Conservation (phyloP, 371 early-diverging fungal genomes). For the Apophysomyces variabilis region DNA sequence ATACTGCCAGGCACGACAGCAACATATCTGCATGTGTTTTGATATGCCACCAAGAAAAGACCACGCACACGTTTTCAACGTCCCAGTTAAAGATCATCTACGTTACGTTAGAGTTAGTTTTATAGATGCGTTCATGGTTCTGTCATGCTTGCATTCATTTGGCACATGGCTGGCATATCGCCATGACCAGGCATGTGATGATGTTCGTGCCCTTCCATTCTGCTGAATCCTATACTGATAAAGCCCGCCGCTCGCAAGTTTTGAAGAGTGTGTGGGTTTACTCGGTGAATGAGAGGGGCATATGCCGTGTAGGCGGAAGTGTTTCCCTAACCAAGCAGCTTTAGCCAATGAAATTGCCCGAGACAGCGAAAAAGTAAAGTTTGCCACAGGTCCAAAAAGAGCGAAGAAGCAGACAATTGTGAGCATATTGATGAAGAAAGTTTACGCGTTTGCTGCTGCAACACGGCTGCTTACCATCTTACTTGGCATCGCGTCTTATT, state of each 20-base stretch:
- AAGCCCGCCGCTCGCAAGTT: too few species aligned
- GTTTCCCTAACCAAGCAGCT: neutral
- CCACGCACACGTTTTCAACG: constrained; percentile 73
- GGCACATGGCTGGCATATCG: constrained; percentile 12
- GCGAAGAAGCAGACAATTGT: constrained; percentile 2
- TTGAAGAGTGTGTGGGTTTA: too few species aligned
- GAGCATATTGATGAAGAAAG: constrained; percentile 12
- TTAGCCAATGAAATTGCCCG: neutral
- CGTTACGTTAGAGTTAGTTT: neutral
- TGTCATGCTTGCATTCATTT: constrained; percentile 12
- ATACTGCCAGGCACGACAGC: constrained; percentile 62
- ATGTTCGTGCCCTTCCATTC: too few species aligned
- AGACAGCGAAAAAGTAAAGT: neutral
- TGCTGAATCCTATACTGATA: too few species aligned
- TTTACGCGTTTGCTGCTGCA: constrained; percentile 36
- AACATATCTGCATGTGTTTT: constrained; percentile 52
- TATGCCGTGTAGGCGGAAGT: too few species aligned
- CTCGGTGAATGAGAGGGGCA: too few species aligned
- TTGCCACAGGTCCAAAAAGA: neutral
- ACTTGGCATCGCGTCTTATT: constrained; percentile 27
- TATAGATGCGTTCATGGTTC: neutral
- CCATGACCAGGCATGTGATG: too few species aligned
- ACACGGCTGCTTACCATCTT: constrained; percentile 30
- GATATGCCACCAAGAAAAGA: constrained; percentile 80
- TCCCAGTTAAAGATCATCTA: constrained; percentile 87